Evolutionary conservation across 1,284 basidiomycete species (phyloP), one percentile per base, ranked within the genome.

Genomic region (Ceratobasidium sp.): DNA sequence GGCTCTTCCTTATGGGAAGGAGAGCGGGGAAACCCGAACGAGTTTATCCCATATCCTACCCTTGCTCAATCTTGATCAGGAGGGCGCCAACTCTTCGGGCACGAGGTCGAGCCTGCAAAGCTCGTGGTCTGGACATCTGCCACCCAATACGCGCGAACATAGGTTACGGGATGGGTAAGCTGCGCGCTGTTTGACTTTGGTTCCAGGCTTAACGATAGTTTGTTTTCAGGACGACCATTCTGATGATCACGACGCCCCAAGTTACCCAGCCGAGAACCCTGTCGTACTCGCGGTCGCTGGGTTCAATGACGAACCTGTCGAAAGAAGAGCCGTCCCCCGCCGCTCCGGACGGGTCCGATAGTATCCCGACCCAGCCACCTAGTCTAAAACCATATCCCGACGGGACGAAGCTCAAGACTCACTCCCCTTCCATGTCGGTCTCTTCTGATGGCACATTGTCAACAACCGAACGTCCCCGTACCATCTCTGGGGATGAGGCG

Each of bases 201-300:
- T 20, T 15, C 13, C 5, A 20, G 12, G 3, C 43, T 29, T 34
- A 65, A 15, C 43, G 3, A 53, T 35, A 1, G 47, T 6, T 29
- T 29, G 22, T 3, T 13, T 8, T 1, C 32, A 65, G 62, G 25
- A 65, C 62, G 7, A 53, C 62, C 38, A 65, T 65, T 29, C 29
- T 65, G 50, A 65, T 65, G 62, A 65, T 65, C 32, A 65, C 62
- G 62, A 65, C 62, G 10, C 62, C 62, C 7, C 62, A 54, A 20
- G 32, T 7, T 12, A 13, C 25, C 12, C 35, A 65, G 22, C 47
- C 47, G 12, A 65, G 45, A 20, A 13, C 25, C 6, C 62, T 65
- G 32, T 29, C 38, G 32, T 50, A 65, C 38, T 53, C 62, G 5
- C 32, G 38, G 34, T 65, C 62, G n/a, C 17, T 65, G 38, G 49